phyloP scores from a whole-genome alignment of 2,329 filamentous ascomycete species.

The Scytalidium sp. region DNA sequence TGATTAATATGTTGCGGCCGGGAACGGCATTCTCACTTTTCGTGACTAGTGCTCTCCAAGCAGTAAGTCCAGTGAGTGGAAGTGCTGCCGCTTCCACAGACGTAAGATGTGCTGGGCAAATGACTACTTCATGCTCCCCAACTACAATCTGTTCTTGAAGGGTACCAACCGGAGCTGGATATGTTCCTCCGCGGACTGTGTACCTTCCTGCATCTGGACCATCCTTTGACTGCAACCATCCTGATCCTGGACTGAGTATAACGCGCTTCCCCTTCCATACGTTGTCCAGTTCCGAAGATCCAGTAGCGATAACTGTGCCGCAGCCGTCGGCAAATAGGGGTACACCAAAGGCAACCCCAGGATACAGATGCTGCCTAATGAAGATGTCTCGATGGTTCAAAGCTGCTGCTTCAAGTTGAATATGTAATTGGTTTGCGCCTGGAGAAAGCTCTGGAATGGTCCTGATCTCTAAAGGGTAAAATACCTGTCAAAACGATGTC shows the following conservation, averaged over 20 bases:
- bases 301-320: conserved; percentile 67
- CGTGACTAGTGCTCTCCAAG: conserved; percentile 78
- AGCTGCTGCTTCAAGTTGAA: conserved; percentile 74
- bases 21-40: conserved; percentile 65
- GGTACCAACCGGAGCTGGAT: conserved; percentile 62
- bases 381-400: conserved; percentile 96
- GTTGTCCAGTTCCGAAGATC: conserved; percentile 46
- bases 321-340: conserved; percentile 82
- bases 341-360: conserved; percentile 72
- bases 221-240: conserved; percentile 69
- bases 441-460: conserved; percentile 61
- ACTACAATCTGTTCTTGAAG: conserved; percentile 72
- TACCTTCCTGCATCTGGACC: conserved; percentile 72
- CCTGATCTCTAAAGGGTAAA: conserved; percentile 53
- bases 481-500: neutral
- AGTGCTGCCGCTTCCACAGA: conserved; percentile 77
- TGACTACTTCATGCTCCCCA: conserved; percentile 69
- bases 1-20: conserved; percentile 77
- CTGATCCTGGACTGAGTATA: conserved; percentile 71
- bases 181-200: conserved; percentile 67
- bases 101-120: conserved; percentile 68
- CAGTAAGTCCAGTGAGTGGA: conserved; percentile 82
- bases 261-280: conserved; percentile 64
- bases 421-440: conserved; percentile 64
- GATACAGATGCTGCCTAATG: conserved; percentile 89